These are phyloP conservation scores for Aspergillus brunneoviolaceus DNA, from an alignment of 2,329 filamentous ascomycete species.

Conservation along the genomic window DNA sequence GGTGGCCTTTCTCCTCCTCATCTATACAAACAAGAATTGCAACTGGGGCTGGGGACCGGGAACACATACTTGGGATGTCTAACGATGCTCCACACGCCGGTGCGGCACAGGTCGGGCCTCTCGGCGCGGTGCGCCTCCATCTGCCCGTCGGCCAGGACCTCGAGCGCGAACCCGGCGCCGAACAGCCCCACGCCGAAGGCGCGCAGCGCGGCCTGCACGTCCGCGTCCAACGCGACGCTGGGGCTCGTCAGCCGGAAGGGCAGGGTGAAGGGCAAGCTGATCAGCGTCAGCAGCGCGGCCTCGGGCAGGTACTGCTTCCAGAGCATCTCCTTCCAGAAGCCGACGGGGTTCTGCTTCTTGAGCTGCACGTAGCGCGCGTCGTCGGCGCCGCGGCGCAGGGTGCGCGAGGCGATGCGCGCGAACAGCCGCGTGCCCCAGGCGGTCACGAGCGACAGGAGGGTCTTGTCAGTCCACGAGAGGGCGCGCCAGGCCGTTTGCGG, in stretches of 20 bases:
- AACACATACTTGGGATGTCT: conserved; percentile 58
- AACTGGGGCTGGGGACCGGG: too few relatives aligned
- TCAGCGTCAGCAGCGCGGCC: conserved; percentile 56
- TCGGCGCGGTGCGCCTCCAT: conserved; percentile 52
- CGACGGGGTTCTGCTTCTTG: conserved; percentile 48
- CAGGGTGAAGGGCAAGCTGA: conserved; percentile 57
- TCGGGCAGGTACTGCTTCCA: conserved; percentile 59
- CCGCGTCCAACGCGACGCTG: conserved; percentile 34
- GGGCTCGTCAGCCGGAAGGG: conserved; percentile 46
- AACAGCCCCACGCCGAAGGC: conserved; percentile 56
- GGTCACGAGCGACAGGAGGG: conserved; percentile 57
- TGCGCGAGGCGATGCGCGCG: conserved; percentile 53
- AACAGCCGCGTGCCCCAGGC: conserved; percentile 59
- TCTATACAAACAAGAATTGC: too few relatives aligned
- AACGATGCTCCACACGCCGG: conserved; percentile 63
- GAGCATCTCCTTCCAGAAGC: conserved; percentile 59
- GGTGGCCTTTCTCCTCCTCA: too few relatives aligned
- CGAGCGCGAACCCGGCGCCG: conserved; percentile 56
- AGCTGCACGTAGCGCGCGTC: conserved; percentile 55
- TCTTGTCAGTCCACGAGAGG: conserved; percentile 55
- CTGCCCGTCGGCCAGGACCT: conserved; percentile 58
- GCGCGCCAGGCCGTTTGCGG: conserved; percentile 48
- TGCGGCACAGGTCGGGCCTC: conserved; percentile 47
- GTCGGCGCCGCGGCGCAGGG: conserved; percentile 53
- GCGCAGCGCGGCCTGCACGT: conserved; percentile 28